Base-by-base conservation (phyloP, 208 protist species). In the Jaenimonas drosophilae region DNA sequence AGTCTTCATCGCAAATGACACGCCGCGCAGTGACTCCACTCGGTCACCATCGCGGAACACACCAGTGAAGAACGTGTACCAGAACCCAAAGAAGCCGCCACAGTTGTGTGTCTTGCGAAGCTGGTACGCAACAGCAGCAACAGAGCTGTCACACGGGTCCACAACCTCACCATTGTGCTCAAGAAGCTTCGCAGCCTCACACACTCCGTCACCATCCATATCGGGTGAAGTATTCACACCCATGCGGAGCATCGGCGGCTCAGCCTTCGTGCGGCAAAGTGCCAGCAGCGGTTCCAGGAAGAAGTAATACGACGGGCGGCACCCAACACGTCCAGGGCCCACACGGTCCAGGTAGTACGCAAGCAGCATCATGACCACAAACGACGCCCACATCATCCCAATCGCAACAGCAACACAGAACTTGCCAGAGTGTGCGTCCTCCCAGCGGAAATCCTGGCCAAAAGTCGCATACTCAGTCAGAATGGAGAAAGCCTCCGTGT, bases 321-420 rank as follows among this genome's bases (percentile, higher is more conserved):
- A 59, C 21, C 82, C 82, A 42, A 84, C 70, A 0, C 66, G 60
- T 27, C 59, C 64, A 19, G 79, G 81, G 40, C 78, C 51, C 33
- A 95, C 82, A 43, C 66, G 75, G 58, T 95, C 82, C 7, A 95
- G 52, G 62, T 95, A 95, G 21, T 73, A 68, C 39, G 66, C 70
- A 24, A 95, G 51, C 19, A 88, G 40, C 34, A 88, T 63, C 54
- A 91, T 66, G 5, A 82, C 11, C 9, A 54, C 54, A 31, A 69
- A 74, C 17, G 78, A 86, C 3, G 68, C 71, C 72, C 75, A 84
- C 76, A 90, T 87, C 58, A 93, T 67, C 21, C 75, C 66, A 41
- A 89, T 65, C 11, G 62, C 64, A 23, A 75, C 44, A 21, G 61
- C 43, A 33, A 71, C 59, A 48, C 59, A 70, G 60, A 70, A 86